These are phyloP conservation scores for Lipomyces kockii DNA, from an alignment of 805 yeast species.

Conservation along the genomic window DNA sequence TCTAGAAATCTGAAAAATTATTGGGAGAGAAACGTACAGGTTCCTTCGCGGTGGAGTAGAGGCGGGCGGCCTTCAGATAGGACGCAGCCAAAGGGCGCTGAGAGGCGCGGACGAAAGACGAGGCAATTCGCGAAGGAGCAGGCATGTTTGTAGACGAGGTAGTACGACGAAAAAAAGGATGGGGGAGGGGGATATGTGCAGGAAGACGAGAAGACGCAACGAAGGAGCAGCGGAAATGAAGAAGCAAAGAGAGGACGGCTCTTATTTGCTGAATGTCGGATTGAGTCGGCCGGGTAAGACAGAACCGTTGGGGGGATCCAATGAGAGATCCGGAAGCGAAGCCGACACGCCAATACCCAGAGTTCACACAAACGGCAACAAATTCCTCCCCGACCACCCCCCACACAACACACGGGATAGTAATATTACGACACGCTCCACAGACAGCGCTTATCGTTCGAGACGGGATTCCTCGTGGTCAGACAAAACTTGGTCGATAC, in stretches of 20 bases:
- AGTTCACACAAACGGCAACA: no score
- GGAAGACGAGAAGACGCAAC: background rate
- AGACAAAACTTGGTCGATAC: no score
- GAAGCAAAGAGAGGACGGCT: background rate
- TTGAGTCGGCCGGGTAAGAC: slow-evolving; percentile 9
- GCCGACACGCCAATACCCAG: background rate
- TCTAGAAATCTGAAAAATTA: background rate
- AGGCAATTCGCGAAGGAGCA: slow-evolving; percentile 34
- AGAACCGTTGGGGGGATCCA: background rate
- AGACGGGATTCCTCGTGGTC: no score
- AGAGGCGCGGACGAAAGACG: slow-evolving; percentile 35
- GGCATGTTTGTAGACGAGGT: slow-evolving; percentile 24
- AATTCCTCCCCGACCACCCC: no score
- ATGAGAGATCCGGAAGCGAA: background rate
- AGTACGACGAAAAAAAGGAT: background rate
- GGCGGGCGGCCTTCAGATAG: slow-evolving; percentile 32
- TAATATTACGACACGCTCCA: no score
- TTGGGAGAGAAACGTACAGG: slow-evolving; percentile 33
- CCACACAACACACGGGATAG: no score
- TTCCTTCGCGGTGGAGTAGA: slow-evolving; percentile 40
- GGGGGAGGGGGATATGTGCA: background rate
- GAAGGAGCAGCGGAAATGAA: background rate
- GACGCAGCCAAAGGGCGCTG: slow-evolving; percentile 33
- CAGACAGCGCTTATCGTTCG: no score
- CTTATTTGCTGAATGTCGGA: slow-evolving; percentile 3